Evolutionary conservation across 2,329 filamentous ascomycete genomes (phyloP), one percentile per base, ranked within the genome.

Genomic region (Xylaria polymorpha): DNA sequence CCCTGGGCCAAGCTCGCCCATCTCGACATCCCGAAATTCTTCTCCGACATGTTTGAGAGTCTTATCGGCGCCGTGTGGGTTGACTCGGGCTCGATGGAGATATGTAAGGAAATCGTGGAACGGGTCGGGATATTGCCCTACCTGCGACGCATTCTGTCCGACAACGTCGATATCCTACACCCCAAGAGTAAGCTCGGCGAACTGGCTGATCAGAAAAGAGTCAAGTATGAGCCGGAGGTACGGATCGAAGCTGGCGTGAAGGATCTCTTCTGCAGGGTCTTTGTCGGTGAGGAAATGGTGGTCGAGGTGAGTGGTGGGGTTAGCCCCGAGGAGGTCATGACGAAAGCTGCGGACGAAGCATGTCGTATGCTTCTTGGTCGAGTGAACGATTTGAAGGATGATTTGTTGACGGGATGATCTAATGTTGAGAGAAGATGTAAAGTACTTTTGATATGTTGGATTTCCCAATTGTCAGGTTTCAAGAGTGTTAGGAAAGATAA

Each of bases 51-150:
- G 8, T 84, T 98, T 10, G 95, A 98, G 81, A 88, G 88, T 39
- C 78, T 97, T 0, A 80, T 98, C 0, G 95, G 93, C 0, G 94
- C 94, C 0, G 85, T 98, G 0, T 98, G 92, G 84, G 83, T 97
- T 22, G 96, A 98, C 78, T 92, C 85, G 0, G 92, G 91, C 0
- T 85, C 86, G 0, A 77, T 93, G 15, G 82, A 82, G 0, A 78
- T 77, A 0, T 97, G 93, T 74, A 82, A 85, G 59, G 75, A 62
- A 0, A 84, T 98, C 44, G 78, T 93, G 0, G 84, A 87, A 53
- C 81, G 83, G 0, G 81, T 94, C 3, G 93, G 93, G 0, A 83
- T 98, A 4, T 72, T 94, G 46, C 77, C 80, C 0, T 88, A 88
- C 71, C 79, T 97, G 67, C 81, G 86, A 0, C 85, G 90, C 2